Evolutionary conservation across 768 basidiomycete genomes (phyloP).

Genomic region (Boletus reticuloceps): DNA sequence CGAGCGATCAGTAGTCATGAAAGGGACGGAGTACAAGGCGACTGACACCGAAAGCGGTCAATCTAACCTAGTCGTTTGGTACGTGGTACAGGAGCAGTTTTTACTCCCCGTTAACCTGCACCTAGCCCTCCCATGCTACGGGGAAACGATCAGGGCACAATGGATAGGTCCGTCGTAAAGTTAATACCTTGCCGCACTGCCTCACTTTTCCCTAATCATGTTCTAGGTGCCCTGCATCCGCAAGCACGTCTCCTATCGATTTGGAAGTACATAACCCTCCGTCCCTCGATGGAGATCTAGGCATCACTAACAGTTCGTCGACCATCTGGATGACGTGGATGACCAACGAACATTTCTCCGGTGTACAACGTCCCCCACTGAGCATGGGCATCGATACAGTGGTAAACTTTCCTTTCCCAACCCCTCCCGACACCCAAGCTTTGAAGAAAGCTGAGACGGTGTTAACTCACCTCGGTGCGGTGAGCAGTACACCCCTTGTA

Average conservation of each 20-base stretch:
- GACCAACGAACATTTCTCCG: too few relatives aligned
- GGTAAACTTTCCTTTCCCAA: slow-evolving; percentile 97
- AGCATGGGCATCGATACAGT: slow-evolving; percentile 97
- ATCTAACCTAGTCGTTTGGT: neutral
- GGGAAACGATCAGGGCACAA: too few relatives aligned
- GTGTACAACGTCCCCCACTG: slow-evolving; percentile 5
- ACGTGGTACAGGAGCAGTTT: neutral
- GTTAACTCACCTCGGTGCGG: slow-evolving; percentile 79
- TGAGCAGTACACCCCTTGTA: slow-evolving; percentile 40
- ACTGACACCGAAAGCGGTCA: neutral
- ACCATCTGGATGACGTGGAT: too few relatives aligned
- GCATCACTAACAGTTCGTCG: too few relatives aligned
- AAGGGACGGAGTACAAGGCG: neutral
- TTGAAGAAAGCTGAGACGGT: slow-evolving; percentile 81
- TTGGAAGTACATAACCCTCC: neutral
- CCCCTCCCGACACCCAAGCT: slow-evolving; percentile 78
- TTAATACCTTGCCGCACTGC: too few relatives aligned
- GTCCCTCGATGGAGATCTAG: neutral
- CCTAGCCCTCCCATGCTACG: neutral
- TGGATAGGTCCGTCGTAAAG: neutral
- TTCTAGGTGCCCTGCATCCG: neutral
- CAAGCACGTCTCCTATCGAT: neutral
- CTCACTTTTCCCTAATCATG: neutral
- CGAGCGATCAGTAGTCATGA: neutral
- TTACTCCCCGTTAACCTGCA: neutral